phyloP scores from a whole-genome alignment of 495 filamentous ascomycete species.

The Bathelium albidoporum region DNA sequence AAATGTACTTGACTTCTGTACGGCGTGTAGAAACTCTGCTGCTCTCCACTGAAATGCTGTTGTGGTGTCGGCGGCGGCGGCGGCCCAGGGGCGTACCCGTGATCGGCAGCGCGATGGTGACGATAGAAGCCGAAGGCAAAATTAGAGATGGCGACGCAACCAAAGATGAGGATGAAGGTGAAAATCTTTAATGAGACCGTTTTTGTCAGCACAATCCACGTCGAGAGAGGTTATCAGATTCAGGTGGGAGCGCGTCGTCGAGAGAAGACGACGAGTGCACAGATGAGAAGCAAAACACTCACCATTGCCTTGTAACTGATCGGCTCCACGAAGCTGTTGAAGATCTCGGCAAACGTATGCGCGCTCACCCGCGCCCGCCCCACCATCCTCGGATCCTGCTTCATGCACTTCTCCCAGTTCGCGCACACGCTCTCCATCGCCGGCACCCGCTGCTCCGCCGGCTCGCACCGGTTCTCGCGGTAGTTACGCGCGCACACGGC shows the following conservation, averaged over 20 bases:
- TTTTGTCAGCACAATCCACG: too few relatives aligned
- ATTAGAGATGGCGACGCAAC: slow-evolving; percentile 46
- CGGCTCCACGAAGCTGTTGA: slow-evolving; percentile 60
- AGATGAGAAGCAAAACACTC: slow-evolving; percentile 24
- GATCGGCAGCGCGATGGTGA: slow-evolving; percentile 9
- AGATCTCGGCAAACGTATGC: slow-evolving; percentile 72
- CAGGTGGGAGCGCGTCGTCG: too few relatives aligned
- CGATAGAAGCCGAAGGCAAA: slow-evolving; percentile 42
- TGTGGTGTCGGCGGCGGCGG: slow-evolving; percentile 29
- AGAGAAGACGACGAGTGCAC: too few relatives aligned
- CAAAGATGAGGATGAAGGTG: slow-evolving; percentile 44
- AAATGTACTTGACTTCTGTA: neutral
- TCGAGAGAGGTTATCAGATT: too few relatives aligned
- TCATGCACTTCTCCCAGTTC: slow-evolving; percentile 81
- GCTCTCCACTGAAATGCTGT: slow-evolving; percentile 24
- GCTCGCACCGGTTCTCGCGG: slow-evolving; percentile 58
- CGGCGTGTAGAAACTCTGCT: slow-evolving; percentile 15
- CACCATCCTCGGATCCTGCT: slow-evolving; percentile 54
- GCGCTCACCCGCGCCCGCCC: slow-evolving; percentile 58
- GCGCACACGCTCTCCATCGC: slow-evolving; percentile 63
- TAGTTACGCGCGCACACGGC: slow-evolving; percentile 58
- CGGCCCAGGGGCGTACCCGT: slow-evolving; percentile 15
- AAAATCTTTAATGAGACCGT: slow-evolving; percentile 40
- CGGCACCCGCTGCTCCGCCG: slow-evolving; percentile 48
- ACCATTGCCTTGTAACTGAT: slow-evolving; percentile 67